Conservation (phyloP, 2,329 filamentous ascomycete species). For the Huntiella decipiens region DNA sequence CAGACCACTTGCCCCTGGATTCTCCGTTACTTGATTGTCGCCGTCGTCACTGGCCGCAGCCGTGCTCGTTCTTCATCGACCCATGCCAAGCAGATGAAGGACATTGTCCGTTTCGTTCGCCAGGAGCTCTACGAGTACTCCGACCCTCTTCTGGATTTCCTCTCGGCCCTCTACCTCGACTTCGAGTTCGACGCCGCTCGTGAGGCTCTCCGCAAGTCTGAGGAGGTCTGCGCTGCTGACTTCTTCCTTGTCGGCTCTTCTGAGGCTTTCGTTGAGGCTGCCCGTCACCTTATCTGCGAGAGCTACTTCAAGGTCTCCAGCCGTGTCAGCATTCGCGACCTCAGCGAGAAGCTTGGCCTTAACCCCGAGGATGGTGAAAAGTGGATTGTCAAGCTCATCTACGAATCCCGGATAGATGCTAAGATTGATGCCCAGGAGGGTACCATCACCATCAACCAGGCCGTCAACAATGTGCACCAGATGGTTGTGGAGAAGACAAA, state of each 20-base stretch:
- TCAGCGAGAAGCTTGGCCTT: constrained; percentile 78
- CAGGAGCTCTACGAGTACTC: constrained; percentile 97
- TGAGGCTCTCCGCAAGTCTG: constrained; percentile 73
- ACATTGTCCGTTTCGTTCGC: constrained; percentile 82
- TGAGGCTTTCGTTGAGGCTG: constrained; percentile 82
- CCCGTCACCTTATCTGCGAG: constrained; percentile 92
- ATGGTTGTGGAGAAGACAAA: constrained; percentile 99
- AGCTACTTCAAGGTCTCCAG: constrained; percentile 99
- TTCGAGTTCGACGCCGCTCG: constrained; percentile 75
- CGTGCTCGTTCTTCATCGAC: constrained; percentile 61
- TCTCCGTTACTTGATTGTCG: constrained; percentile 78
- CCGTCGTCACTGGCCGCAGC: constrained; percentile 82
- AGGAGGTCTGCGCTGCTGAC: constrained; percentile 78
- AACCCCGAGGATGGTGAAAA: constrained; percentile 95
- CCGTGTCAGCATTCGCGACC: constrained; percentile 92
- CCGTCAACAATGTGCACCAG: constrained; percentile 94
- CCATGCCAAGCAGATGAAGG: constrained; percentile 98
- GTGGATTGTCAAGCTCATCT: constrained; percentile 99
- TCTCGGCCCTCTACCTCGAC: constrained; percentile 86
- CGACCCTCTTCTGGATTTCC: constrained; percentile 89
- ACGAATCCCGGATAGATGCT: constrained; percentile 89
- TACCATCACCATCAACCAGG: constrained; percentile 98
- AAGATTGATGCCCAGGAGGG: constrained; percentile 99
- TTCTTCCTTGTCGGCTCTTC: constrained; percentile 82
- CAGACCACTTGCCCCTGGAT: constrained; percentile 96